Conservation (phyloP, 805 yeast species). For the Teunomyces panamensis region DNA sequence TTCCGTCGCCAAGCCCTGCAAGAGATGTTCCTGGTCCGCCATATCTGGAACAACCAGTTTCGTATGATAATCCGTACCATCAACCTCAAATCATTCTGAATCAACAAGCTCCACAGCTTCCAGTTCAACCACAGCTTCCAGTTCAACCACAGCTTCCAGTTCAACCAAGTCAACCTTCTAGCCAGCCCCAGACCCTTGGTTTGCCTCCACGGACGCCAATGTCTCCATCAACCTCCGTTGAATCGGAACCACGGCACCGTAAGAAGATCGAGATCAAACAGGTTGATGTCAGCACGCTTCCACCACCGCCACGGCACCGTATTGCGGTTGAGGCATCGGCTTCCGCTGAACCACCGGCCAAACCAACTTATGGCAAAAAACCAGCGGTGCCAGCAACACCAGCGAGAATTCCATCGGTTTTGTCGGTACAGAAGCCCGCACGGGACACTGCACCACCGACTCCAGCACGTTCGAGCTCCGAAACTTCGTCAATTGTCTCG, state of each 20-base stretch:
- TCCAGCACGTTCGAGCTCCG: neutral
- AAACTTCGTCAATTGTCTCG: neutral
- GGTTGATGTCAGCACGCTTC: slow-evolving; percentile 2
- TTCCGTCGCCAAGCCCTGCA: slow-evolving; percentile 4
- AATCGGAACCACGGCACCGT: neutral
- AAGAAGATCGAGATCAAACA: slow-evolving; percentile 1
- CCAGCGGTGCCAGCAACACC: neutral
- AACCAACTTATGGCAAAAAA: neutral
- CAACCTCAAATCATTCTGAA: neutral
- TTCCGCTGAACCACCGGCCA: neutral
- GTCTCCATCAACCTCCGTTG: neutral
- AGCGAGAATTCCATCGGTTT: neutral
- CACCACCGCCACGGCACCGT: slow-evolving; percentile 3
- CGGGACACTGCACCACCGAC: neutral
- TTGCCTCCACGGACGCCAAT: neutral
- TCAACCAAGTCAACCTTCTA: neutral
- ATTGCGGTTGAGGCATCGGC: neutral
- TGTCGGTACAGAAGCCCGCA: neutral
- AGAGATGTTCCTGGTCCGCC: neutral
- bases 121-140: neutral
- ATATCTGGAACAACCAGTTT: neutral
- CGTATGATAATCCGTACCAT: slow-evolving; percentile 34
- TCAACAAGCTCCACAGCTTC: neutral
- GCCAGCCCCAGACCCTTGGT: neutral
- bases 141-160: neutral